Evolutionary conservation across 2,329 filamentous ascomycete species (phyloP), one percentile per base, ranked within the genome.

Genomic region (Amauroascus niger): DNA sequence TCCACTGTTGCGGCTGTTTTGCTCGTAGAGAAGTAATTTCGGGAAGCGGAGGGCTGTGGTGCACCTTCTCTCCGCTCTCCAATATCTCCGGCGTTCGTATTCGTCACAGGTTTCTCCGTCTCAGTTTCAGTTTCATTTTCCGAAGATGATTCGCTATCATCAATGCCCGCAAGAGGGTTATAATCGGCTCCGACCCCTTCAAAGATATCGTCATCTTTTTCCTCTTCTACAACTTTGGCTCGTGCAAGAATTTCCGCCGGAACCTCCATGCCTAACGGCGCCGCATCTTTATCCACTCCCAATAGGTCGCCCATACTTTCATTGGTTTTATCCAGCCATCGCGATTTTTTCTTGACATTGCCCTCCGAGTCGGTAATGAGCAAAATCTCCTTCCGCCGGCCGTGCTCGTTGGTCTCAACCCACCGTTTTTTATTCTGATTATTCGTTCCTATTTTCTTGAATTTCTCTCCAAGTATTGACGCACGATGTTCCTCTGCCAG

Each of bases 171-270:
- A 37, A 84, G 72, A 1, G 81, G 81, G 58, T 84, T 74, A 63
- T 82, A 84, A 45, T 78, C 77, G 4, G 73, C 74, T 1, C 79
- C 80, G 2, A 78, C 79, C 1, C 78, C 80, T 37, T 73, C 77
- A 59, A 84, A 84, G 47, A 84, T 84, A 62, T 83, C 80, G 26
- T 78, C 78, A 39, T 81, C 78, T 5, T 78, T 75, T n/a, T 69
- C 71, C 43, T 71, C 65, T 18, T 58, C 61, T 26, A 63, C 55
- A 40, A 59, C 57, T 26, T 65, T 64, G 44, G 63, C 62, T 53
- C 65, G 68, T 2, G 69, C 65, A 16, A 67, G 65, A 30, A 73
- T 59, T 30, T 71, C 71, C 7, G 67, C 70, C 3, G 75, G 73
- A 1, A 77, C 68, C 44, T 78, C 75, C 68, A 76, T 75, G 1